Conservation (phyloP, 331 rosid genomes). For the Arachis monticola region DNA sequence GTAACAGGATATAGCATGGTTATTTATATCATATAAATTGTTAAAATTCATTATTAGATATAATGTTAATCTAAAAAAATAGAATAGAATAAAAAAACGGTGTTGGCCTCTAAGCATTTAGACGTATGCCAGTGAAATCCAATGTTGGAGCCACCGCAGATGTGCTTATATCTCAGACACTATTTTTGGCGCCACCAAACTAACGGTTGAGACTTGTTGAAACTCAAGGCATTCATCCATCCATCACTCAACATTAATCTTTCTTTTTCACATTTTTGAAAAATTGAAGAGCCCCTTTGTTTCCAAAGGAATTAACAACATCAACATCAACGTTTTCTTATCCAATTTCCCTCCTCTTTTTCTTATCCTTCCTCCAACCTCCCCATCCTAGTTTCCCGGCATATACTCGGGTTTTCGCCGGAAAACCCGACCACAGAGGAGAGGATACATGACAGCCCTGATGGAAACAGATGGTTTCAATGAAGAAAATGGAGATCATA, state of each 20-base stretch:
- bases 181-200: constrained; percentile 49
- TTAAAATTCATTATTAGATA: too few relatives aligned
- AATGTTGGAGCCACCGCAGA: background rate
- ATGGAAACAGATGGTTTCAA: background rate
- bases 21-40: too few relatives aligned
- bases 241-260: constrained; percentile 30
- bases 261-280: constrained; percentile 21
- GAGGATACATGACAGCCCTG: constrained; percentile 33
- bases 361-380: constrained; percentile 2
- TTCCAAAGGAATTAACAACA: background rate
- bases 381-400: constrained; percentile 33
- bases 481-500: constrained; percentile 19
- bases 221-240: constrained; percentile 27
- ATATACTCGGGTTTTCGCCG: constrained; percentile 10
- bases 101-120: too few relatives aligned
- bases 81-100: too few relatives aligned
- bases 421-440: background rate
- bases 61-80: too few relatives aligned
- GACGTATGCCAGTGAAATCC: background rate
- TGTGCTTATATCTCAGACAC: constrained; percentile 4
- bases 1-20: background rate
- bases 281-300: background rate
- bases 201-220: constrained; percentile 41
- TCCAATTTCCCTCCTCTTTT: constrained; percentile 1
- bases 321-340: too few relatives aligned